Percentiles rank a stretch among this genome's conserved stretches.
These are phyloP conservation scores for Aureobasidium sp. DNA, from an alignment of 2,329 filamentous ascomycete genomes.

Conservation along the genomic window DNA sequence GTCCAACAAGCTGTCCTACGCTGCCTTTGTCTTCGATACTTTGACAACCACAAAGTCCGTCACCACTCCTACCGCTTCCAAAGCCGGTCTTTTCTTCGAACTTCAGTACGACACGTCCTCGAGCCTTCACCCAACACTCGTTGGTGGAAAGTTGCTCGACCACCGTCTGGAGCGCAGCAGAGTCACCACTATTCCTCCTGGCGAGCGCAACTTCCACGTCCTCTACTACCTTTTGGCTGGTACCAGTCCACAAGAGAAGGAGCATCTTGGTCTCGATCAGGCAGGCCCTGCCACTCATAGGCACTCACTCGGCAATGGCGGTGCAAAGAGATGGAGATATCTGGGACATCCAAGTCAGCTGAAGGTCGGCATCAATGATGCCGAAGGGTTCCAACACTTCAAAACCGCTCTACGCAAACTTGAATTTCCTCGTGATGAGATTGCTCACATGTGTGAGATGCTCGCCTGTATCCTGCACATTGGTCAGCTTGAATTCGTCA, in stretches of 20 bases:
- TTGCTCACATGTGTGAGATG: constrained; percentile 94
- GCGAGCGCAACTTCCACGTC: constrained; percentile 93
- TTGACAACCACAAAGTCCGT: constrained; percentile 95
- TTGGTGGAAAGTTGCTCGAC: constrained; percentile 90
- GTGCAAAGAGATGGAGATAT: constrained; percentile 88
- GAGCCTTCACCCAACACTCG: constrained; percentile 74
- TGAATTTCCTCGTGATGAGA: constrained; percentile 86
- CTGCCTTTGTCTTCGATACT: constrained; percentile 91
- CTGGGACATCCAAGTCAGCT: constrained; percentile 93
- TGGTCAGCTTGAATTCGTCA: constrained; percentile 90
- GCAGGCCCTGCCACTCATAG: constrained; percentile 50
- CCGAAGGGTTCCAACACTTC: constrained; percentile 93
- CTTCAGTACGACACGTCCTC: constrained; percentile 91
- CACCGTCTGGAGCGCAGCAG: constrained; percentile 88
- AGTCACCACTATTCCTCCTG: constrained; percentile 85
- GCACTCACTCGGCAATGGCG: constrained; percentile 40
- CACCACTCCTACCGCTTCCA: constrained; percentile 91
- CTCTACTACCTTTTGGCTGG: constrained; percentile 93
- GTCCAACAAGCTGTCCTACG: constrained; percentile 86
- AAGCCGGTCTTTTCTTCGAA: constrained; percentile 91
- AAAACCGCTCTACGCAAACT: constrained; percentile 91
- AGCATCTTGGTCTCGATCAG: constrained; percentile 65
- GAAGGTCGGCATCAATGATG: constrained; percentile 93
- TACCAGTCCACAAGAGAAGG: constrained; percentile 82
- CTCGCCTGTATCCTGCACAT: constrained; percentile 93